Conservation (phyloP, 345 rosid genomes). For the Syzygium grande region DNA sequence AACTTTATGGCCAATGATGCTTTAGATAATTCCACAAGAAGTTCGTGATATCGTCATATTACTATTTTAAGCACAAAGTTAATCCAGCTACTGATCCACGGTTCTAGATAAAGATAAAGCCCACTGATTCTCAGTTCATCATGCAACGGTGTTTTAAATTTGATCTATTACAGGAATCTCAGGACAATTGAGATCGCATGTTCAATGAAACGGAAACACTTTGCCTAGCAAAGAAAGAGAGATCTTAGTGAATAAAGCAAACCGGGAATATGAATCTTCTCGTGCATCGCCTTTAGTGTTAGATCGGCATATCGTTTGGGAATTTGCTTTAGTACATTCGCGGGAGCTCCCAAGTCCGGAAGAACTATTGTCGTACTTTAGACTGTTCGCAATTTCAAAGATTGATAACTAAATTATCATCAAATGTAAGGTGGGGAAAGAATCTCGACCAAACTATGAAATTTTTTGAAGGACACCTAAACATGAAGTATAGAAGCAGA, state of each 20-base stretch:
- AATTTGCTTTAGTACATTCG: not conserved
- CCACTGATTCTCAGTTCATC: not conserved
- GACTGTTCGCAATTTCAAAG: rapidly evolving
- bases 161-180: not conserved
- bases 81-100: not conserved
- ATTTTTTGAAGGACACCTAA: not conserved
- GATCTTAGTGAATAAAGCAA: not conserved
- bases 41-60: not conserved
- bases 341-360: rapidly evolving
- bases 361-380: not conserved
- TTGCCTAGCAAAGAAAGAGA: not conserved
- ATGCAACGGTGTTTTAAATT: not conserved
- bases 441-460: not conserved
- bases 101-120: not conserved
- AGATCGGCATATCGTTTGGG: not conserved
- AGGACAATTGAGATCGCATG: not conserved
- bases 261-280: not conserved
- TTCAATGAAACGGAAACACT: not conserved
- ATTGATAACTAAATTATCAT: not conserved
- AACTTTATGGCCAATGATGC: not conserved
- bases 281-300: not conserved
- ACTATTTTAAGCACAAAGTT: not conserved
- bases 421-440: not conserved
- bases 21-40: not conserved
- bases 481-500: not conserved